Evolutionary conservation across 2,329 filamentous ascomycete species (phyloP).

Genomic region (Fusarium hainanense): DNA sequence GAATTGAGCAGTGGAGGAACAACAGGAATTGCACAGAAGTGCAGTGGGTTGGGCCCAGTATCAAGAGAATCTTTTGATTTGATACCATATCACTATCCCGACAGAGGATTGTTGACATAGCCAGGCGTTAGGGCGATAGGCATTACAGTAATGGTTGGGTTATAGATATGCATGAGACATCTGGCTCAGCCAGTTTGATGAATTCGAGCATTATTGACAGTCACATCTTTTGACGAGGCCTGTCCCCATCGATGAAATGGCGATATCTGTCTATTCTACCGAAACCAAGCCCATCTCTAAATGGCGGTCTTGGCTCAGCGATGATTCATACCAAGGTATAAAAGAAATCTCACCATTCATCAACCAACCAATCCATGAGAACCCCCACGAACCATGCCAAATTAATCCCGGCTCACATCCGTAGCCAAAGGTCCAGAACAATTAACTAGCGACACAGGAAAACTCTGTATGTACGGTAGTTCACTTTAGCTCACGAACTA

Average conservation of each 20-base stretch:
- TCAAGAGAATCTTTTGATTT: conserved; percentile 45
- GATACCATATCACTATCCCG: neutral
- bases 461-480: conserved; percentile 4
- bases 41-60: conserved; percentile 51
- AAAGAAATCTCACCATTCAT: neutral
- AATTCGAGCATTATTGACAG: neutral
- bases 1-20: conserved; percentile 44
- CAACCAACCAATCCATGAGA: neutral
- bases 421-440: neutral
- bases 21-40: conserved; percentile 45
- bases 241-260: neutral
- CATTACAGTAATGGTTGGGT: conserved; percentile 15
- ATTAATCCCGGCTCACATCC: conserved; percentile 24
- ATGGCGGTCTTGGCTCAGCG: neutral
- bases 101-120: conserved; percentile 16
- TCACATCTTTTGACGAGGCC: neutral
- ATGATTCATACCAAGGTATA: neutral
- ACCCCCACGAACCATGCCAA: neutral
- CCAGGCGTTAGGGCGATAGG: conserved; percentile 36
- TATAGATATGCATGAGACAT: conserved; percentile 27
- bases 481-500: conserved; percentile 23
- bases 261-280: neutral
- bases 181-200: neutral
- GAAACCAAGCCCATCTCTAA: neutral
- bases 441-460: conserved; percentile 5